These are phyloP conservation scores for Colletotrichum simmondsii DNA, from an alignment of 2,329 filamentous ascomycete genomes.

Conservation along the genomic window DNA sequence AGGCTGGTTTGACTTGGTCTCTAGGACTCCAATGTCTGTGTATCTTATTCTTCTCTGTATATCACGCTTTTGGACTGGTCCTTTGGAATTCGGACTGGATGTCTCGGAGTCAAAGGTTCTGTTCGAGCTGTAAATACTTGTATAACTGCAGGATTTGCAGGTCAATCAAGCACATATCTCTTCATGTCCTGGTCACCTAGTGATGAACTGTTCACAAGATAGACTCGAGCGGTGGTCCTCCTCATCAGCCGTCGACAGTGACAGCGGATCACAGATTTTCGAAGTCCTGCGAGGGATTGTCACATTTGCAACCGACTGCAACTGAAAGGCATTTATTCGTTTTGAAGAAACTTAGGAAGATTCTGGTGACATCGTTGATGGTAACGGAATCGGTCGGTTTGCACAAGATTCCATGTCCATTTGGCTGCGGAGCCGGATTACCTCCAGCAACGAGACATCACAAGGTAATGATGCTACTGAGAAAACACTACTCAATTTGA, in stretches of 20 bases:
- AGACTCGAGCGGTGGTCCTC: background rate
- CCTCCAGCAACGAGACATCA: too few relatives aligned
- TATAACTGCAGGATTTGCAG: background rate
- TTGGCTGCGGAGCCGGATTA: too few relatives aligned
- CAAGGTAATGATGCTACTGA: too few relatives aligned
- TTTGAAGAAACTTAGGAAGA: background rate
- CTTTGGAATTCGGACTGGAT: background rate
- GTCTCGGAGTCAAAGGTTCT: background rate
- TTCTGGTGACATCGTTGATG: too few relatives aligned
- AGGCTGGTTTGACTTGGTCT: background rate
- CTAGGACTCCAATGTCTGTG: too few relatives aligned
- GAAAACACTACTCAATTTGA: too few relatives aligned
- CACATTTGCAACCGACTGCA: too few relatives aligned
- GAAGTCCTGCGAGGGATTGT: too few relatives aligned
- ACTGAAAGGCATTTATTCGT: background rate
- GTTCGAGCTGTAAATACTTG: conserved; percentile 19
- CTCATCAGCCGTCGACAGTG: background rate
- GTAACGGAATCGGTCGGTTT: too few relatives aligned
- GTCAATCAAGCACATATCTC: conserved; percentile 20
- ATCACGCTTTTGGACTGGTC: background rate
- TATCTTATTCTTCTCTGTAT: background rate
- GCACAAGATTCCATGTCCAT: too few relatives aligned
- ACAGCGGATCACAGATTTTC: background rate
- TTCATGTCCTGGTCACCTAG: conserved; percentile 34
- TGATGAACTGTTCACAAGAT: background rate